phyloP scores from a whole-genome alignment of 371 early-diverging fungal species.

The Actinomortierella wolfii region DNA sequence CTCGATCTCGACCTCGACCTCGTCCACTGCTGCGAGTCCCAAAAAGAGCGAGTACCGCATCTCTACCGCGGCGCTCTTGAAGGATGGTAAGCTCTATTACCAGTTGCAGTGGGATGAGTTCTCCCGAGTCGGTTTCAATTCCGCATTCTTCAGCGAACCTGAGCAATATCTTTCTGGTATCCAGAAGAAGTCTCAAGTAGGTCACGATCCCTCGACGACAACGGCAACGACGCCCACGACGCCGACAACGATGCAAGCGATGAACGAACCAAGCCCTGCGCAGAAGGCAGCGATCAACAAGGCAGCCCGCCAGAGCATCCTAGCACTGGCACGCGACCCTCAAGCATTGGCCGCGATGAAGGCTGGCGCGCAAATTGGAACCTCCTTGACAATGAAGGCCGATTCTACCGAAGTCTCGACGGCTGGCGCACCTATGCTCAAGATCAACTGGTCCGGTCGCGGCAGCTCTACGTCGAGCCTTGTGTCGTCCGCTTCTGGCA shows the following conservation, averaged over 20 bases:
- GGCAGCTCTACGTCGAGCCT: too few relatives aligned
- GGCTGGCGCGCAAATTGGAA: constrained; percentile 5
- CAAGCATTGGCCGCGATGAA: constrained; percentile 17
- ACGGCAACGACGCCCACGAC: not conserved
- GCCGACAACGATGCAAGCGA: not conserved
- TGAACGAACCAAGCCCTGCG: constrained; percentile 21
- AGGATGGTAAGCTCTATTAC: constrained; percentile 49
- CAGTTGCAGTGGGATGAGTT: constrained; percentile 43
- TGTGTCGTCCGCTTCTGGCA: too few relatives aligned
- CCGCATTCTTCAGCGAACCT: constrained; percentile 28
- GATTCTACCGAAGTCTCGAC: too few relatives aligned
- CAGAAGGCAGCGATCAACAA: constrained; percentile 29
- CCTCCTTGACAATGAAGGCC: too few relatives aligned
- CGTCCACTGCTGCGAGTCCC: too few relatives aligned
- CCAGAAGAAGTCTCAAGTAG: constrained; percentile 22
- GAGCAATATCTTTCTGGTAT: constrained; percentile 22
- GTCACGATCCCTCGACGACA: too few relatives aligned
- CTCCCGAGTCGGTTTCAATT: constrained; percentile 34
- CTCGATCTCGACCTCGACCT: too few relatives aligned
- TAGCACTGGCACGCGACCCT: constrained; percentile 29
- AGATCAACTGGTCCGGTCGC: too few relatives aligned
- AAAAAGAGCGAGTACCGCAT: constrained; percentile 8
- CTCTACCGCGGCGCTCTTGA: constrained; percentile 42
- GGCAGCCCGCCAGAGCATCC: constrained; percentile 25
- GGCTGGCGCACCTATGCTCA: too few relatives aligned